Conservation (phyloP, 108 stramenopile species). For the Mediolabrus comicus region DNA sequence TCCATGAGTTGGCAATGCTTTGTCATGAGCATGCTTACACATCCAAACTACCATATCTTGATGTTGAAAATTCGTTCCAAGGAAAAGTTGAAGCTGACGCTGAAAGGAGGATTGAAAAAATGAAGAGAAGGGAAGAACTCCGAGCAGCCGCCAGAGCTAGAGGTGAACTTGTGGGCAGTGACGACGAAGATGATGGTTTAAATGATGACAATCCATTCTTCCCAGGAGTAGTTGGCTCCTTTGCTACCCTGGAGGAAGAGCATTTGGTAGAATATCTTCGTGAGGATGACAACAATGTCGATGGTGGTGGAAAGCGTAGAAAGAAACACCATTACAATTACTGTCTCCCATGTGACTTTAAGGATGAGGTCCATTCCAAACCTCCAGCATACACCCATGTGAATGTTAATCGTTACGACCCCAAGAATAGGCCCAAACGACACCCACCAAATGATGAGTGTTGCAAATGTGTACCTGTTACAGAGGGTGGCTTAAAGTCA, state of each 20-base stretch:
- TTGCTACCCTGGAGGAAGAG: constrained; percentile 15
- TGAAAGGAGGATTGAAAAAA: constrained; percentile 38
- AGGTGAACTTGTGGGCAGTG: not conserved
- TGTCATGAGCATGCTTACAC: constrained; percentile 81
- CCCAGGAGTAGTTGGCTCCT: constrained; percentile 17
- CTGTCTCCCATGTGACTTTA: constrained; percentile 67
- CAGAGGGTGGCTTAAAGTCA: constrained; percentile 1
- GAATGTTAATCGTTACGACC: constrained; percentile 53
- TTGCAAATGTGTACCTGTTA: constrained; percentile 56
- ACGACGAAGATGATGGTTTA: not conserved
- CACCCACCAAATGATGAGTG: constrained; percentile 55
- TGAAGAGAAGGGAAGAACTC: not conserved
- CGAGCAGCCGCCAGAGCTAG: not conserved
- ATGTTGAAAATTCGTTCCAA: constrained; percentile 56
- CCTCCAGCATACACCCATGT: constrained; percentile 68
- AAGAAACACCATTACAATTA: constrained; percentile 34
- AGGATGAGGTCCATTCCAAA: constrained; percentile 71
- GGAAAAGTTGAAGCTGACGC: constrained; percentile 48
- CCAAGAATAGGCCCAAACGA: constrained; percentile 55
- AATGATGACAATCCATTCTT: constrained; percentile 22
- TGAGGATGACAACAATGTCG: constrained; percentile 7
- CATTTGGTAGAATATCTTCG: constrained; percentile 8
- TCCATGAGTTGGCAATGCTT: constrained; percentile 82
- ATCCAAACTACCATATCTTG: constrained; percentile 71
- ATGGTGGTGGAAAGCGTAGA: not conserved